Evolutionary conservation across 2,329 filamentous ascomycete species (phyloP).

Genomic region (Penicillium decumbens): DNA sequence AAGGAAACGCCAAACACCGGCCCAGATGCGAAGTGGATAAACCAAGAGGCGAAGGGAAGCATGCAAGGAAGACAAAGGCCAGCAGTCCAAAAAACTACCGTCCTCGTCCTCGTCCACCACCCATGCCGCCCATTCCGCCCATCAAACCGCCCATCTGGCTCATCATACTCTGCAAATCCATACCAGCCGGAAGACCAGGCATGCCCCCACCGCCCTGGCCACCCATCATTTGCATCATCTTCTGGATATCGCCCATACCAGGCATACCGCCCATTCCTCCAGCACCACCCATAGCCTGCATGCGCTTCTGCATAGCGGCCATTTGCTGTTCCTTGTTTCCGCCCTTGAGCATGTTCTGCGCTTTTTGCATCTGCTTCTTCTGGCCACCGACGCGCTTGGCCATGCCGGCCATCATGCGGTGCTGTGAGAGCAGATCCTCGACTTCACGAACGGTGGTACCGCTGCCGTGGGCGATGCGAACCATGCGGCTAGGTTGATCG

Average conservation of each 20-base stretch:
- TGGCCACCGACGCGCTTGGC: constrained; percentile 98
- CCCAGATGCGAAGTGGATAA: constrained; percentile 19
- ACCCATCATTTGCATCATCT: constrained; percentile 93
- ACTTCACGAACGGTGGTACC: constrained; percentile 90
- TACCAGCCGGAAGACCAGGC: constrained; percentile 50
- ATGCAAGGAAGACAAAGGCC: constrained; percentile 9
- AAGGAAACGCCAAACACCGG: constrained; percentile 20
- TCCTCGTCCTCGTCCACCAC: constrained; percentile 33
- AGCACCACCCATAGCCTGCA: constrained; percentile 84
- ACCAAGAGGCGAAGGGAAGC: constrained; percentile 3
- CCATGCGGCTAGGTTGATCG: constrained; percentile 89
- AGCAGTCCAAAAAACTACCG: constrained; percentile 17
- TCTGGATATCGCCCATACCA: constrained; percentile 82
- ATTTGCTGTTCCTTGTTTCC: constrained; percentile 90
- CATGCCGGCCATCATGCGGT: constrained; percentile 98
- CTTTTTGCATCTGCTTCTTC: constrained; percentile 96
- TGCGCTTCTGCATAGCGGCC: constrained; percentile 92
- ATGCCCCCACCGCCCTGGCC: constrained; percentile 64
- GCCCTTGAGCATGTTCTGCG: constrained; percentile 84
- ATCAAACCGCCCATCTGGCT: constrained; percentile 67
- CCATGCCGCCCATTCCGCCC: constrained; percentile 43
- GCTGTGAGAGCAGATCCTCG: constrained; percentile 94
- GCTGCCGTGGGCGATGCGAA: constrained; percentile 79
- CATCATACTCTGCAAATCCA: constrained; percentile 68
- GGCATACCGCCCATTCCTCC: constrained; percentile 52